Evolutionary conservation across 768 basidiomycete genomes (phyloP), one percentile per base, ranked within the genome.

Genomic region (Paxillus rubicundulus): DNA sequence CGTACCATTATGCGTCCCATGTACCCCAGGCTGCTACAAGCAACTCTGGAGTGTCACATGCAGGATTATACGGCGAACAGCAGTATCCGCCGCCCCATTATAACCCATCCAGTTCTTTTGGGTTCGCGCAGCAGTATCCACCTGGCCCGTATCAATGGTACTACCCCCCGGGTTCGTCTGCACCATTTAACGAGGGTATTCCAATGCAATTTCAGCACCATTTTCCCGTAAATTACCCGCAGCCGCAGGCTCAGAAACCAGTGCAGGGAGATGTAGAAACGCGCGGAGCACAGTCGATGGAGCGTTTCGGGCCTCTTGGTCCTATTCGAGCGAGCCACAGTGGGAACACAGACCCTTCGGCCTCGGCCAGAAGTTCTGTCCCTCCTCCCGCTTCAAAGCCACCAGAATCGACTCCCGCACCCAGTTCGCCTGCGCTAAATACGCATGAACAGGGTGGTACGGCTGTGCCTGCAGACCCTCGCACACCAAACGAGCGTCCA

Each of bases 141-240:
- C 55, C 67, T 6, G 63, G 72, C 1, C 68, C 74, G 38, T 77
- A 74, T 62, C 73, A 65, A 80, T 84, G 77, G 74, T 82, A 82
- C 55, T 59, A 79, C 18, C 73, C 73, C 36, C 67, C 69, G 48
- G 55, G 64, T 47, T 21, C 68, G 2, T 28, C 67, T 56, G 17
- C 50, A 56, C 34, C 54, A 47, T 70, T 67, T 16, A 69, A 70
- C 32, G 71, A 70, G 4, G 53, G 53, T 3, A 54, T 59, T 4
- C 58, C 49, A n/a, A 58, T 57, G 12, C 57, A 69, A 17, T 75
- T 73, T 54, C 72, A 67, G 21, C 60, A 59, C 1, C 70, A 59
- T 47, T 72, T 72, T 56, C 53, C 65, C 3, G 55, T 67, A 45
- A 58, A 61, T 17, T 73, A 74, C 56, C 33, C 72, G 2, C 62